Evolutionary conservation across 768 basidiomycete species (phyloP).

Genomic region (Boletus vinaceobasis): DNA sequence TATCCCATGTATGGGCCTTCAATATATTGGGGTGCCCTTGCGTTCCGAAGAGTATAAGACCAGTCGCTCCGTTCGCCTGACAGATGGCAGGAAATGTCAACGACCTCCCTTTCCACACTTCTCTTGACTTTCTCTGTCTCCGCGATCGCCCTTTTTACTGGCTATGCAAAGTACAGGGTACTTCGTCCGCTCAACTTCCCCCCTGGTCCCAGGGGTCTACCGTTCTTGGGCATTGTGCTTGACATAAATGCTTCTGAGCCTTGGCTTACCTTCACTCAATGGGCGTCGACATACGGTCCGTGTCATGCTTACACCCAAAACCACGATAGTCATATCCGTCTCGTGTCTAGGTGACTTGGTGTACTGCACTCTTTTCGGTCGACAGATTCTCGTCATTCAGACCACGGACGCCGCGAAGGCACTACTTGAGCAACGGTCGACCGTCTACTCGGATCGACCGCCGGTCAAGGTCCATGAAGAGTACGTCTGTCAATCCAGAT

Average conservation of each 20-base stretch:
- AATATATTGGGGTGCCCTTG: not conserved
- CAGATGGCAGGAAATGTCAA: constrained; percentile 1
- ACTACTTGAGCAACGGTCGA: constrained; percentile 36
- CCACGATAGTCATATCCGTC: not conserved
- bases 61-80: not conserved
- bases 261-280: constrained; percentile 34
- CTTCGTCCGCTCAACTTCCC: constrained; percentile 11
- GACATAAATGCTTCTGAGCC: constrained; percentile 25
- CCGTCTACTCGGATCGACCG: constrained; percentile 38
- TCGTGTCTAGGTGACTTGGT: constrained; percentile 29
- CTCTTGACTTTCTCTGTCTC: constrained; percentile 3
- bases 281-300: constrained; percentile 27
- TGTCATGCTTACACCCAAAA: not conserved
- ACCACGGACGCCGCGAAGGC: constrained; percentile 30
- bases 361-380: constrained; percentile 32
- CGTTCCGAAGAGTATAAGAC: constrained; percentile 17
- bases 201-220: constrained; percentile 32
- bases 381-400: constrained; percentile 33
- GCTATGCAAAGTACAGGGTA: constrained; percentile 12
- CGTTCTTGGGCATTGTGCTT: constrained; percentile 28
- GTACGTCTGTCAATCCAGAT: constrained; percentile 8
- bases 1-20: constrained; percentile 6
- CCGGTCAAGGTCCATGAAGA: constrained; percentile 26
- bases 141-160: constrained; percentile 6
- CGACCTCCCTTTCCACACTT: constrained; percentile 5